Evolutionary conservation across 2,329 filamentous ascomycete genomes (phyloP).

Genomic region (Aspergillus phoenicis): DNA sequence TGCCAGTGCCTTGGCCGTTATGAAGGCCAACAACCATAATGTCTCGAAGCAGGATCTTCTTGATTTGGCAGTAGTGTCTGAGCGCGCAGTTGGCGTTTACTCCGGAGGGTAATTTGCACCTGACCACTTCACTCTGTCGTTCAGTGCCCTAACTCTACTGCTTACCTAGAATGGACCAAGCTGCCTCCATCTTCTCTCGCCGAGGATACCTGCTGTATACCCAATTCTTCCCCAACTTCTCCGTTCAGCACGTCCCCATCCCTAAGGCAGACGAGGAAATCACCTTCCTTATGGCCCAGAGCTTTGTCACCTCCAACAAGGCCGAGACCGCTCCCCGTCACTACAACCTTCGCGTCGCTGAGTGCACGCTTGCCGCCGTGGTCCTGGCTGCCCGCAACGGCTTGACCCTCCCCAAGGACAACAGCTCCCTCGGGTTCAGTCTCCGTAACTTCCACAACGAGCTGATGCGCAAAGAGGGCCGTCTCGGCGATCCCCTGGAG

Average conservation of each 20-base stretch:
- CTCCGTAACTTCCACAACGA: constrained; percentile 84
- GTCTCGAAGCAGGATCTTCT: constrained; percentile 91
- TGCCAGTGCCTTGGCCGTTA: constrained; percentile 82
- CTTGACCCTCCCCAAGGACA: constrained; percentile 72
- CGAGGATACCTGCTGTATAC: constrained; percentile 86
- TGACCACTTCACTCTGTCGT: neutral
- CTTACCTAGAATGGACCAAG: constrained; percentile 82
- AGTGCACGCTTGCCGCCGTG: constrained; percentile 84
- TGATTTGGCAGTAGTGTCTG: constrained; percentile 90
- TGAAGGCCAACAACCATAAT: constrained; percentile 79
- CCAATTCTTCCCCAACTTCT: constrained; percentile 78
- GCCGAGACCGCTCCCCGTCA: constrained; percentile 88
- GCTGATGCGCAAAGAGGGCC: constrained; percentile 64
- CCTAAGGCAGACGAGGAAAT: constrained; percentile 79
- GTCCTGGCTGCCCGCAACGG: constrained; percentile 63
- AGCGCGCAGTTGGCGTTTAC: constrained; percentile 92
- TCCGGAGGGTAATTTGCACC: constrained; percentile 74
- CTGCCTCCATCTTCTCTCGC: constrained; percentile 89
- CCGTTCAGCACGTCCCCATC: constrained; percentile 76
- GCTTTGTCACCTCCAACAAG: constrained; percentile 92
- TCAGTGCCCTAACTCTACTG: neutral
- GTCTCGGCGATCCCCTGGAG: constrained; percentile 54
- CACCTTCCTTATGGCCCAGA: constrained; percentile 91
- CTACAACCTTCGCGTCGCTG: constrained; percentile 96
- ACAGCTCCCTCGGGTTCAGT: constrained; percentile 78